Percentiles rank a stretch among this genome's conserved stretches.
phyloP scores from a whole-genome alignment of 2,329 filamentous ascomycete species.

The Fusarium sulawesiense region DNA sequence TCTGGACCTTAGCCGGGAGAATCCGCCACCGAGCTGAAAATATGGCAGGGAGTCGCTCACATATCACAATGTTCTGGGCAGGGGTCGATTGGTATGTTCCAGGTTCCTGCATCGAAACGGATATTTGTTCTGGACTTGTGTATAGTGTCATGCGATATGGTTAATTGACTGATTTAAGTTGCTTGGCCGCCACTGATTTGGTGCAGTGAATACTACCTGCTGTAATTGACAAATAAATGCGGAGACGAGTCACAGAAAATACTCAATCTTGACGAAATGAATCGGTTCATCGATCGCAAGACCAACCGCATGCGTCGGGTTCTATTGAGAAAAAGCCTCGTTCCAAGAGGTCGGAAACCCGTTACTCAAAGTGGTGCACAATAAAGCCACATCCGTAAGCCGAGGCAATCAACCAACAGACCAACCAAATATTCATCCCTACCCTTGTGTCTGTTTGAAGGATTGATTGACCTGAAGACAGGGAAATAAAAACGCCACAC shows the following conservation, averaged over 20 bases:
- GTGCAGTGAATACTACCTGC: background rate
- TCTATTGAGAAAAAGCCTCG: background rate
- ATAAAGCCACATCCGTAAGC: background rate
- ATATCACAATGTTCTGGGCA: background rate
- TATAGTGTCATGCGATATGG: background rate
- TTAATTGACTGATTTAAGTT: background rate
- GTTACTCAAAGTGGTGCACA: background rate
- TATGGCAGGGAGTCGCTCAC: background rate
- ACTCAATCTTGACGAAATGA: background rate
- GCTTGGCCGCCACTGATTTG: background rate
- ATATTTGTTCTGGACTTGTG: background rate
- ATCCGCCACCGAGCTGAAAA: background rate
- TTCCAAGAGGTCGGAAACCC: background rate
- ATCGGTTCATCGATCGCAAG: background rate
- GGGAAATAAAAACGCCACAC: background rate
- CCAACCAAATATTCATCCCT: too few species aligned
- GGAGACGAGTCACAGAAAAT: too few species aligned
- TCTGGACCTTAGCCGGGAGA: background rate
- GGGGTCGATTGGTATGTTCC: background rate
- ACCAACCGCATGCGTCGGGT: background rate
- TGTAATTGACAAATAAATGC: background rate
- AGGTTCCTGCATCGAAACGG: background rate
- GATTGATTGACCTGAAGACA: background rate
- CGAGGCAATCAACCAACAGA: background rate
- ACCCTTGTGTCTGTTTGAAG: background rate